A percentile compares a stretch with the other conserved stretches of the same genome.
These are phyloP conservation scores for Starmerella stellata DNA, from an alignment of 805 yeast genomes.

Conservation along the genomic window DNA sequence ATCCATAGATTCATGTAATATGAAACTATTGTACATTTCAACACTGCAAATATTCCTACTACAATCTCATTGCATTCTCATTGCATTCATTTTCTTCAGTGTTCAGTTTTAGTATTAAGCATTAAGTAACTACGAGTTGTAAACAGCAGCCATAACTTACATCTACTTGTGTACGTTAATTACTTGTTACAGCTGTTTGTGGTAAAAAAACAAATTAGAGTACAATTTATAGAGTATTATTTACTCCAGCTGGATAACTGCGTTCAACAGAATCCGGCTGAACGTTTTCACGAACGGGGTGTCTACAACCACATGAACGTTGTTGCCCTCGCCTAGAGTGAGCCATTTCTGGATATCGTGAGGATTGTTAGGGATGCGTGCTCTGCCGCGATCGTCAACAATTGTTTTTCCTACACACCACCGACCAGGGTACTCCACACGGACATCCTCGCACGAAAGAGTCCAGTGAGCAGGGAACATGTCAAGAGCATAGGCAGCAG, in stretches of 20 bases:
- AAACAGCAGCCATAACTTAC: too few relatives aligned
- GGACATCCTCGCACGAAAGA: constrained; percentile 19
- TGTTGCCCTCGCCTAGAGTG: constrained; percentile 16
- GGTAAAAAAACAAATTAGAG: too few relatives aligned
- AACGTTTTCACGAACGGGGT: constrained; percentile 14
- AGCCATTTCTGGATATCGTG: constrained; percentile 19
- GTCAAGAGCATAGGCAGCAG: constrained; percentile 22
- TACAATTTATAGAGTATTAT: too few relatives aligned
- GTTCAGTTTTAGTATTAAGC: too few relatives aligned
- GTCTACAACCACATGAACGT: constrained; percentile 12
- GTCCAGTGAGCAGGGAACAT: constrained; percentile 12
- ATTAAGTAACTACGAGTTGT: too few relatives aligned
- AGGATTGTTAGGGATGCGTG: constrained; percentile 10
- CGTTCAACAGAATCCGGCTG: constrained; percentile 4
- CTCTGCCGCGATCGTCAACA: constrained; percentile 23
- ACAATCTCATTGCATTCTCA: too few relatives aligned
- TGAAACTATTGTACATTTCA: too few relatives aligned
- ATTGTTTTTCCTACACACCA: constrained; percentile 26
- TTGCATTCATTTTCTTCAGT: too few relatives aligned
- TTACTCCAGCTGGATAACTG: constrained; percentile 4
- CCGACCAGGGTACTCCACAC: constrained; percentile 26
- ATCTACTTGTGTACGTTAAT: too few relatives aligned
- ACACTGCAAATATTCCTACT: too few relatives aligned
- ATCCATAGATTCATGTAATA: too few relatives aligned
- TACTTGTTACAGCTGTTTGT: too few relatives aligned